Evolutionary conservation across 2,329 filamentous ascomycete species (phyloP), one percentile per base, ranked within the genome.

Genomic region (Colletotrichum paranaense): DNA sequence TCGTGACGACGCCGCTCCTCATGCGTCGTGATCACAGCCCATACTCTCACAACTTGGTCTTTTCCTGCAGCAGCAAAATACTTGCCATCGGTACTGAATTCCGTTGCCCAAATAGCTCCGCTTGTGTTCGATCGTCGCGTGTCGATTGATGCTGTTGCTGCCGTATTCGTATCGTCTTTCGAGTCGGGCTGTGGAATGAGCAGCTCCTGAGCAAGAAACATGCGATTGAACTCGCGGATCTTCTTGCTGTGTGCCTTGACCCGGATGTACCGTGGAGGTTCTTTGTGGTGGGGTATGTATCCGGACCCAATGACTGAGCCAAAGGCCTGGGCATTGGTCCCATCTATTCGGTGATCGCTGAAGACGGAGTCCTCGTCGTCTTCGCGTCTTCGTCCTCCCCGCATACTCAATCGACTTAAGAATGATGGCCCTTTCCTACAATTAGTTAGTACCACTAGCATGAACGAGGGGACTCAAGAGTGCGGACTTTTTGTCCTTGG

Each of bases 131-230:
- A 63, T 26, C 74, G 69, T 3, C 78, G 71, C 59, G 67, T 68
- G 46, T 76, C 81, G 3, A 78, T 78, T 16, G 81, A 76, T 7
- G 80, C 75, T 0, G 80, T 78, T 2, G 81, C 79, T n/a, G 85
- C 87, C 1, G 88, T 88, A n/a, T 38, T 28, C 30, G 60, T 68
- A 8, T 74, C 68, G n/a, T 28, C 35, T 5, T 49, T 67, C 4
- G 53, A 8, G 22, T 74, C 62, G 22, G 62, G 5, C 16, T 64
- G 67, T 4, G 56, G 16, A 1, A 69, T 67, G 9, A 88, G 86
- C n/a, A 98, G 85, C 81, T 98, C 94, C 83, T 99, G 97, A 3
- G 97, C 95, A 3, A 98, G 88, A 80, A 99, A 99, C 72, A 98
- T 87, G 59, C 92, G 92, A 80, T 97, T 92, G 79, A 98, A 98